Conservation (phyloP, 106 monocot species). For the Alisma plantagoaquatica region DNA sequence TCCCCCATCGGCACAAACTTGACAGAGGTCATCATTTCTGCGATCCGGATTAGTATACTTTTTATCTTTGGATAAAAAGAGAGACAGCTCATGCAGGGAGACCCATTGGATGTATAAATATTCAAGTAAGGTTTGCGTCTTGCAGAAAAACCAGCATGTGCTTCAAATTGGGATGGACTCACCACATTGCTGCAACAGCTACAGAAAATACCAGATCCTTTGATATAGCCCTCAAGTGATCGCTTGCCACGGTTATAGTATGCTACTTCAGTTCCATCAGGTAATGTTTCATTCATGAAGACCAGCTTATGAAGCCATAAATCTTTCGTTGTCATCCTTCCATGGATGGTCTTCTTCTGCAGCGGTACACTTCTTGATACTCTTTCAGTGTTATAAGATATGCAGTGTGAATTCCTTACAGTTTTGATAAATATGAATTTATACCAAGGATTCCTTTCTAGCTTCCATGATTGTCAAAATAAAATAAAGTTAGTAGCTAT, state of each 20-base stretch:
- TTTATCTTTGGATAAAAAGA: constrained; percentile 71
- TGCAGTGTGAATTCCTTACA: too few relatives aligned
- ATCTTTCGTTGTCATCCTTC: constrained; percentile 86
- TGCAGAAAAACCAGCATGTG: constrained; percentile 89
- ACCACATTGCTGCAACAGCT: constrained; percentile 81
- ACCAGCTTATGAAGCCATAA: constrained; percentile 86
- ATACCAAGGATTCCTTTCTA: too few relatives aligned
- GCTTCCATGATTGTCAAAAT: too few relatives aligned
- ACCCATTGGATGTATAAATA: constrained; percentile 99
- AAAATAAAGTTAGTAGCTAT: too few relatives aligned
- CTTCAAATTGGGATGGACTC: constrained; percentile 97
- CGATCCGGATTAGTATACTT: constrained; percentile 36
- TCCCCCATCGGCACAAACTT: constrained; percentile 90
- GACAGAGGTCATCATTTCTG: constrained; percentile 73
- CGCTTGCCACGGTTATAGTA: constrained; percentile 94
- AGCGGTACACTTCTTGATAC: constrained; percentile 28
- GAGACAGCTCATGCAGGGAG: constrained; percentile 88
- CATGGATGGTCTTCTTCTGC: constrained; percentile 41
- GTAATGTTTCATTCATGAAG: constrained; percentile 80
- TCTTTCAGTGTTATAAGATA: constrained; percentile 22
- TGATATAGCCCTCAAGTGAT: constrained; percentile 88
- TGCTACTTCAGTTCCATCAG: constrained; percentile 89
- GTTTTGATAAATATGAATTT: too few relatives aligned
- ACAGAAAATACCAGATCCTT: constrained; percentile 85
- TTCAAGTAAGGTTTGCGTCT: constrained; percentile 94